These are phyloP conservation scores for Talaromyces islandicus DNA, from an alignment of 2,329 filamentous ascomycete species.

Conservation along the genomic window DNA sequence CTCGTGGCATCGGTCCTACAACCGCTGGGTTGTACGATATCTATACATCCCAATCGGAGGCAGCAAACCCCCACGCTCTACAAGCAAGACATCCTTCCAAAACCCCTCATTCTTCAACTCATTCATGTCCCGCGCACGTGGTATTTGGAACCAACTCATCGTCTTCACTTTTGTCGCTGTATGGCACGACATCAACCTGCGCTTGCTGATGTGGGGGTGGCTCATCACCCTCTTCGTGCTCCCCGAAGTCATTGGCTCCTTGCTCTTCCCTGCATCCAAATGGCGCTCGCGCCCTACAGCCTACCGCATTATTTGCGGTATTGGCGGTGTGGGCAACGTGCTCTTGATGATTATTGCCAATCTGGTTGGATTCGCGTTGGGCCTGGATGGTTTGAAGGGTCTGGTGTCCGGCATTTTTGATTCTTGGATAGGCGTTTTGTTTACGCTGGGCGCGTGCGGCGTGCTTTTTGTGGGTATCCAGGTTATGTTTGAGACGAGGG, in stretches of 20 bases:
- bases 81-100: conserved; percentile 28
- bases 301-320: conserved; percentile 74
- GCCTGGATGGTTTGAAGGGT: conserved; percentile 75
- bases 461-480: conserved; percentile 79
- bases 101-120: conserved; percentile 23
- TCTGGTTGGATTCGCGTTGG: conserved; percentile 88
- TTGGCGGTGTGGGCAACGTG: conserved; percentile 76
- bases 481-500: conserved; percentile 93
- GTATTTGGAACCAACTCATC: conserved; percentile 68
- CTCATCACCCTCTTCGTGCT: conserved; percentile 89
- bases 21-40: conserved; percentile 90
- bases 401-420: conserved; percentile 70
- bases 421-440: conserved; percentile 69
- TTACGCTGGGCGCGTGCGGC: conserved; percentile 64
- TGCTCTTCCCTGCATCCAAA: conserved; percentile 65
- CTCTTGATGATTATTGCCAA: conserved; percentile 97
- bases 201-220: conserved; percentile 94
- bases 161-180: conserved; percentile 96
- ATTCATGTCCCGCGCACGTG: conserved; percentile 47
- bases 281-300: conserved; percentile 65
- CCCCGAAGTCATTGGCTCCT: conserved; percentile 69
- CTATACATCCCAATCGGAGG: conserved; percentile 90
- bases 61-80: conserved; percentile 28
- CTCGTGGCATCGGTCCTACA: conserved; percentile 90
- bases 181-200: conserved; percentile 95